phyloP scores from a whole-genome alignment of 192 early-diverging fungal species.

The Blastocladiella britannica region DNA sequence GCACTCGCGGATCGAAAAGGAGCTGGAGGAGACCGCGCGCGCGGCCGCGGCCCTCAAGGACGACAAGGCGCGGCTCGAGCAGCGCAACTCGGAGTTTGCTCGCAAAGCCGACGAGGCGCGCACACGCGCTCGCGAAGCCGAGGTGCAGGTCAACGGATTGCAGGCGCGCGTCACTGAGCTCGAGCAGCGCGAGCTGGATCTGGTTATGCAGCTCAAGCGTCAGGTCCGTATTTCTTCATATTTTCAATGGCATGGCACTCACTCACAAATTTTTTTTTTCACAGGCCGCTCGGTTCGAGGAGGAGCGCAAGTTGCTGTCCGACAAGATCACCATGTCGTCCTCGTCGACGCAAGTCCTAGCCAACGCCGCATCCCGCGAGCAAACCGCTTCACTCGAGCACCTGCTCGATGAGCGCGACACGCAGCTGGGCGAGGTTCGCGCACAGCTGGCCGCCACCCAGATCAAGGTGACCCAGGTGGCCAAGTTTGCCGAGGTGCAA shows the following conservation, averaged over 20 bases:
- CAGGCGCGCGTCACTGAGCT: not conserved
- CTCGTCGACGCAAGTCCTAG: no score
- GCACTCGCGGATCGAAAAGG: not conserved
- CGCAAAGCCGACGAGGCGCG: not conserved
- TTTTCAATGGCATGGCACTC: no score
- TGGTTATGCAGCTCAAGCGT: not conserved
- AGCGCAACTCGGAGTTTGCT: not conserved
- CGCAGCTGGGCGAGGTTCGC: not conserved
- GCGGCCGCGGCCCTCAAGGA: no score
- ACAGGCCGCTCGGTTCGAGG: no score
- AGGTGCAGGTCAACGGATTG: no score
- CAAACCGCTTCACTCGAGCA: not conserved
- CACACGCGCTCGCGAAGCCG: not conserved
- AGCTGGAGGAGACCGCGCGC: no score
- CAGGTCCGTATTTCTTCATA: not conserved
- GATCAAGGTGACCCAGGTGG: not conserved
- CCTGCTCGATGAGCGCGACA: not conserved
- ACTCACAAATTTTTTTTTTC: no score
- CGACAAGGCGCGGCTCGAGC: not conserved
- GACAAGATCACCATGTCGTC: no score
- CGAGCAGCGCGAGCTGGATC: not conserved
- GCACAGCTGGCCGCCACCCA: not conserved
- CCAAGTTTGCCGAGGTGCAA: not conserved
- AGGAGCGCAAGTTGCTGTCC: no score
- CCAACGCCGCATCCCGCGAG: no score